Base-by-base conservation (phyloP, 805 yeast genomes). In the Komagataella ulmi region DNA sequence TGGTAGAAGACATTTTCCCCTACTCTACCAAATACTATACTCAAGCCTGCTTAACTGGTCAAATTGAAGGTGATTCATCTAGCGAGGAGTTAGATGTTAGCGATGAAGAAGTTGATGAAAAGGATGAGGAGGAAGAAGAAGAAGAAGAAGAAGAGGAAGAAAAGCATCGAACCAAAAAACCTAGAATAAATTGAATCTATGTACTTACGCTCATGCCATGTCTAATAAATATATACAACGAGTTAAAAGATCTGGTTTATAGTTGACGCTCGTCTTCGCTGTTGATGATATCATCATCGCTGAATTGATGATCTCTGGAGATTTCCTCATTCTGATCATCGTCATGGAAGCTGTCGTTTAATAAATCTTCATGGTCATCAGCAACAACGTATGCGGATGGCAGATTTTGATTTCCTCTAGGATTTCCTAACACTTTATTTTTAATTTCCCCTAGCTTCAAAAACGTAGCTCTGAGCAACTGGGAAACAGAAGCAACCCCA, bases 11-110 rank as follows among this genome's bases (percentile, higher is more conserved):
- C 59, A 62, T 91, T 46, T 90, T 78, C 61, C 96, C 96, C 12
- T 81, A 82, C 57, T 93, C 97, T 3, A 81, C 88, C 21, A 86
- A 84, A 58, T 84, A 86, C 62, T 91, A 83, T 59, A 81, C 87
- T 6, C 81, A 82, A 59, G 89, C 90, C 0, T 30, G 40, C 40
- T 14, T 30, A 14, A 10, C 40, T 30, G 40, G 40, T 30, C 40
- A 10, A 30, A 79, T 77, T 57, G 85, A 86, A 49, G 79, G 77
- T 0, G 60, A 53, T 7, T 46, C 59, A 14, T 57, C 62, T 44
- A 77, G 79, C 23, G 80, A 75, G 55, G 79, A 72, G 55, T 64
- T 75, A 56, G 80, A 75, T 55, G 60, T 75, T 45, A 77, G 81
- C 56, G 84, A 74, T 44, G 81, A 77, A n/a, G 77, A 75, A 43